Evolutionary conservation across 169 alveolate genomes (phyloP), one percentile per base, ranked within the genome.

Genomic region (Theileria orientalis): DNA sequence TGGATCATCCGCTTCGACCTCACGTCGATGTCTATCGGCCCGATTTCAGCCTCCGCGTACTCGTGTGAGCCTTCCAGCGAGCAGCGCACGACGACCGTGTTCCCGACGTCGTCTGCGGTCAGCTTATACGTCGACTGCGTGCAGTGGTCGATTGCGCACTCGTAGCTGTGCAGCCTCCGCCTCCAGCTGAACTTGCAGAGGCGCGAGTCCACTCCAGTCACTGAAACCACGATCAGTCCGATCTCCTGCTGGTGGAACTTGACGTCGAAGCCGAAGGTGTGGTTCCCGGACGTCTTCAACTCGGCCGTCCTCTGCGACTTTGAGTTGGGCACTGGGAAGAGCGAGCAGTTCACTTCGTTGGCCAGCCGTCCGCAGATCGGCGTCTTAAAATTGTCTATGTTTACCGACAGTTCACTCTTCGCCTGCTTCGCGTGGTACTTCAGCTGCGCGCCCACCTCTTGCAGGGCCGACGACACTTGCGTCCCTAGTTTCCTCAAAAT

Each of bases 21-120:
- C 42, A 82, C 84, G 51, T 82, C 89, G 46, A 82, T 74, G 42
- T 82, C 89, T 40, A 82, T 47, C 23, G 89, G 89, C 14, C 89
- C 89, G 6, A 82, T 66, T 29, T 82, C 89, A 1, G 83, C 89
- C 23, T 64, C 60, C 0, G 85, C 84, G 27, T 66, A 61, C 29
- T 74, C 89, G 30, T 60, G 35, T 1, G 62, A 60, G 5, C 74
- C 78, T 2, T 23, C 30, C 6, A 63, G 54, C 25, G 59, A 49
- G 70, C 87, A 79, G 25, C n/a, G 25, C 23, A 74, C 66, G 32
- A 74, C 69, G 29, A 82, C 52, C 52, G 77, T 82, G 35, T 74
- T 62, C 8, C 89, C 89, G n/a, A 82, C 62, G 44, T 82, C 89
- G 37, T 82, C 89, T 6, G 89, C 89, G 16, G 78, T 66, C 19